Conservation (phyloP, 306 rosid species). For the Begonia peltatifolia region DNA sequence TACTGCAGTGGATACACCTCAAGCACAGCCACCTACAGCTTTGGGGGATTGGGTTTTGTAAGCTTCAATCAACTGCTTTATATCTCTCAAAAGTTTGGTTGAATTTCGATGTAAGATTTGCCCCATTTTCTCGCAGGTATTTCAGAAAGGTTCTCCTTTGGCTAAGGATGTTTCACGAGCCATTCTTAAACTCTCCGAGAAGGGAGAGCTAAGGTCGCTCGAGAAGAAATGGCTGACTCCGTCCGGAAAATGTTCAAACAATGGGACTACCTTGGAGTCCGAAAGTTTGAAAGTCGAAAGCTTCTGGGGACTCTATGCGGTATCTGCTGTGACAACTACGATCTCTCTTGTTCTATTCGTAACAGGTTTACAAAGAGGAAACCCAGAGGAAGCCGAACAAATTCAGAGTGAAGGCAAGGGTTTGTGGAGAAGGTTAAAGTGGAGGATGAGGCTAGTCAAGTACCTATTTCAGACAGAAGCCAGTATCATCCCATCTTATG, state of each 20-base stretch:
- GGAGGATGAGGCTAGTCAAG: no score
- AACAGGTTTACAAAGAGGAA: conserved; percentile 1
- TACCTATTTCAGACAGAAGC: no score
- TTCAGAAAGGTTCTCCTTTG: conserved; percentile 64
- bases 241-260: conserved; percentile 10
- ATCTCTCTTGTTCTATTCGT: conserved; percentile 25
- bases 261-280: conserved; percentile 1
- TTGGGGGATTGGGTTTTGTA: conserved; percentile 73
- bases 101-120: no score
- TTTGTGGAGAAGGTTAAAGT: no score
- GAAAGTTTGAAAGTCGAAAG: conserved; percentile 28
- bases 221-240: conserved; percentile 28
- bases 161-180: conserved; percentile 42
- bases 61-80: conserved; percentile 11
- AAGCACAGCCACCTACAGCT: conserved; percentile 23
- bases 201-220: conserved; percentile 22
- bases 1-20: conserved; percentile 31
- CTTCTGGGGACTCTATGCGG: conserved; percentile 41
- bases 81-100: no score
- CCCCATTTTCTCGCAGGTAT: conserved; percentile 22
- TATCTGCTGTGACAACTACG: conserved; percentile 39
- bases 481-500: no score
- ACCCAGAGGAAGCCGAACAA: no score
- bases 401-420: no score
- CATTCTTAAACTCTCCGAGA: conserved; percentile 28